Conservation (phyloP, 2,329 filamentous ascomycete genomes). For the Periconia macrospinosa region DNA sequence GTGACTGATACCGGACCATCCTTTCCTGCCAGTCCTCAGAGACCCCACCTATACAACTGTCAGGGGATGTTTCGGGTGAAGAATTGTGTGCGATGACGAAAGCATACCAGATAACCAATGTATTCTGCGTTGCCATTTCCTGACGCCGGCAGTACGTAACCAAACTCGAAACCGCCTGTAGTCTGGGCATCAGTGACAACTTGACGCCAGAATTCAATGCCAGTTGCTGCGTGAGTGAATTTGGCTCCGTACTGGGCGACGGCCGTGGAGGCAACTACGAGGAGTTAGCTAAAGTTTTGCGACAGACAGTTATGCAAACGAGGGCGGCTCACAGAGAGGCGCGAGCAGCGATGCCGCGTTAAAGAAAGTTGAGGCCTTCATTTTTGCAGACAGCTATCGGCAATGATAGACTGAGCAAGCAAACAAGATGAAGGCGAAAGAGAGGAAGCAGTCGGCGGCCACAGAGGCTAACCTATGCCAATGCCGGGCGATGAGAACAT, state of each 20-base stretch:
- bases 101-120: slow-evolving; percentile 40
- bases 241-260: slow-evolving; percentile 28
- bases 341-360: slow-evolving; percentile 42
- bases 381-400: slow-evolving; percentile 25
- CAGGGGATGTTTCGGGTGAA: slow-evolving; percentile 4
- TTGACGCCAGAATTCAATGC: slow-evolving; percentile 37
- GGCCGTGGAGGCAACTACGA: slow-evolving; percentile 24
- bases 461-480: slow-evolving; percentile 24
- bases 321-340: slow-evolving; percentile 31
- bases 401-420: slow-evolving; percentile 20
- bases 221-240: slow-evolving; percentile 34
- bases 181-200: slow-evolving; percentile 27
- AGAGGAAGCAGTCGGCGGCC: slow-evolving; percentile 27
- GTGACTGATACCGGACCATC: slow-evolving; percentile 43
- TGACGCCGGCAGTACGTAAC: slow-evolving; percentile 33
- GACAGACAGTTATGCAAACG: slow-evolving; percentile 1
- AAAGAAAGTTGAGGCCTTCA: slow-evolving; percentile 38
- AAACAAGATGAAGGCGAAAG: slow-evolving; percentile 7
- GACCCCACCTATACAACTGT: slow-evolving; percentile 30
- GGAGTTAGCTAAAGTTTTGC: slow-evolving; percentile 8
- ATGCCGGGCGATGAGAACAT: slow-evolving; percentile 21
- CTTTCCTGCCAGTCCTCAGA: slow-evolving; percentile 26
- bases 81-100: not conserved
- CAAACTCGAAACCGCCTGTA: slow-evolving; percentile 38
- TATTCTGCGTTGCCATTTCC: slow-evolving; percentile 36